Evolutionary conservation across 495 filamentous ascomycete genomes (phyloP).

Genomic region (Gamarada debralockiae): DNA sequence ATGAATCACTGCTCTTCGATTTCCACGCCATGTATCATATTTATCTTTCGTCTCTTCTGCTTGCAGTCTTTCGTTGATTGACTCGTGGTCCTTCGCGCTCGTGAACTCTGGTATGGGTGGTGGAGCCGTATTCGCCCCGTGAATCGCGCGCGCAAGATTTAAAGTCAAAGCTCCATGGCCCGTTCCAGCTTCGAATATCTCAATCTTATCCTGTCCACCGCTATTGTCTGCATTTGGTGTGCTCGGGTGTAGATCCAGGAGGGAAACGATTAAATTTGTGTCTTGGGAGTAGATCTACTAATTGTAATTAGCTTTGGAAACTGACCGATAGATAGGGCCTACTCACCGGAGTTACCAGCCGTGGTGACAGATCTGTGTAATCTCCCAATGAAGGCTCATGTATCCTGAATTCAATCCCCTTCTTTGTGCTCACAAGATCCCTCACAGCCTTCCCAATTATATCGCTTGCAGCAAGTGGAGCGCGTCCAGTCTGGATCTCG

Average conservation of each 20-base stretch:
- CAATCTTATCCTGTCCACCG: conserved; percentile 34
- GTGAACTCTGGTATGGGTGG: conserved; percentile 6
- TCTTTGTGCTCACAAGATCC: conserved; percentile 48
- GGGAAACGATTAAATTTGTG: conserved; percentile 64
- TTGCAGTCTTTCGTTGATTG: conserved; percentile 24
- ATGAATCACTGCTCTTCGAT: conserved; percentile 65
- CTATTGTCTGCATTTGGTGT: conserved; percentile 27
- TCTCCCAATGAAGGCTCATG: conserved; percentile 65
- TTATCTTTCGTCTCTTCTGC: conserved; percentile 18
- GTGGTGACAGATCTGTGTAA: conserved; percentile 59
- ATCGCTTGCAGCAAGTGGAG: conserved; percentile 49
- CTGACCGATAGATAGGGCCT: not conserved
- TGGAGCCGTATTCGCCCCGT: conserved; percentile 59
- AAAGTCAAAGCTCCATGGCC: conserved; percentile 75
- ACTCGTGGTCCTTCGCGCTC: not conserved
- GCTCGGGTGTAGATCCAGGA: conserved; percentile 67
- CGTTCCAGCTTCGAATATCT: conserved; percentile 79
- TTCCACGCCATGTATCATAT: conserved; percentile 37
- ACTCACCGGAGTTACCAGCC: conserved; percentile 69
- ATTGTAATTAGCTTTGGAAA: conserved; percentile 10
- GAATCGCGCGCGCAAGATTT: conserved; percentile 68
- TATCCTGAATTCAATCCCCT: conserved; percentile 48
- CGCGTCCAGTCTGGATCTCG: conserved; percentile 44
- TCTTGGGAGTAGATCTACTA: conserved; percentile 68
- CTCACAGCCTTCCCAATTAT: conserved; percentile 61